Evolutionary conservation across 768 basidiomycete species (phyloP), one percentile per base, ranked within the genome.

Genomic region (Boletus rubescentipes): DNA sequence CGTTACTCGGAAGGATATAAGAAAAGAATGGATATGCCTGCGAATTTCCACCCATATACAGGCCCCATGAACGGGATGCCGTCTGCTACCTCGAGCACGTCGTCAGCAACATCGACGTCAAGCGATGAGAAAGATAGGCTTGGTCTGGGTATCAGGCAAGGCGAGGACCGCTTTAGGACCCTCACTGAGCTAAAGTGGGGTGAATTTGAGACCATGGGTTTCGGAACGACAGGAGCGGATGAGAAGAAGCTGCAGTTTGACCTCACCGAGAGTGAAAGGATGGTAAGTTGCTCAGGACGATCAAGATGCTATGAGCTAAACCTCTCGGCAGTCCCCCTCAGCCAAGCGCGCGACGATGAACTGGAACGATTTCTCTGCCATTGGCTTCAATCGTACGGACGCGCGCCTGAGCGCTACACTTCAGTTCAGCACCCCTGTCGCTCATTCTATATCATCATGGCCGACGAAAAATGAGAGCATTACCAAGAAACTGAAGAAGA

Each of bases 161-260:
- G 79, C 12, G 87, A 87, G 56, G 88, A 87, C 51, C 78, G 85
- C 11, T 96, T 91, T 72, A 79, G 85, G 50, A 91, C 83, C 55
- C 66, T 95, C 59, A 89, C 92, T 0, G 91, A 96, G 53, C 73
- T 94, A 57, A 89, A 86, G 64, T 97, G 94, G 94, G 92, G 92
- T 8, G 86, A 90, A 66, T 98, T 97, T 64, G 92, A 95, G 75
- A 73, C 79, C 36, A 78, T 84, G 71, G 94, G 94, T 0, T 97
- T 98, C 57, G 81, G 82, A 8, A 75, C 74, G 15, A 65, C 78
- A 30, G 79, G 73, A 26, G 65, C 55, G 1, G 72, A 76, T 42
- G 78, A 83, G 59, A 89, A 85, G 71, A 90, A 90, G 71, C 77
- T 98, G 31, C 84, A 93, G 65, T 98, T 99, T 69, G 95, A 98